Conservation (phyloP, 805 yeast genomes). For the Kodamaea restingae region DNA sequence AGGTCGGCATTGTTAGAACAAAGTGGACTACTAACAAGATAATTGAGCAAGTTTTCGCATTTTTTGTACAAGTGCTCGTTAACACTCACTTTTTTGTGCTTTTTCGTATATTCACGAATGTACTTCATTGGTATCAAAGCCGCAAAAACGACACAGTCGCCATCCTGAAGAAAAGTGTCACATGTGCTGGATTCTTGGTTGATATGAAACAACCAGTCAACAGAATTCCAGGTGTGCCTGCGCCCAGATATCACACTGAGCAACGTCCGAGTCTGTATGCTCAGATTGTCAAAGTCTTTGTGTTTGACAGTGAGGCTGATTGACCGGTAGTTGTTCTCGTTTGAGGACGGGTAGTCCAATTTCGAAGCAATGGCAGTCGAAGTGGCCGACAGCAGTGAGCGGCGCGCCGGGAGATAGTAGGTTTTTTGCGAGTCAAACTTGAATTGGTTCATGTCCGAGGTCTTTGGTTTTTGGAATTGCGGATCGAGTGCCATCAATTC, state of each 20-base stretch:
- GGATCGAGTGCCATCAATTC: slow-evolving; percentile 53
- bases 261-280: slow-evolving; percentile 26
- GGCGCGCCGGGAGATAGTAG: slow-evolving; percentile 12
- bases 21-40: slow-evolving; percentile 15
- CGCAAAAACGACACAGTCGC: slow-evolving; percentile 37
- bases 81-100: slow-evolving; percentile 8
- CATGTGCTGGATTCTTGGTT: background rate
- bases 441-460: slow-evolving; percentile 39
- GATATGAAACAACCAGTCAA: slow-evolving; percentile 33
- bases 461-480: slow-evolving; percentile 41
- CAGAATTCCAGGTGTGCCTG: slow-evolving; percentile 41
- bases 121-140: slow-evolving; percentile 29
- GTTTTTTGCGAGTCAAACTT: slow-evolving; percentile 41
- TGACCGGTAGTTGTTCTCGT: slow-evolving; percentile 34
- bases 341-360: slow-evolving; percentile 25
- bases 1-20: slow-evolving; percentile 15
- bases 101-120: slow-evolving; percentile 13
- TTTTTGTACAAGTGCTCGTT: slow-evolving; percentile 18
- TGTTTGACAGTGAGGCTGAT: slow-evolving; percentile 45
- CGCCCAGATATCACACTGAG: slow-evolving; percentile 38
- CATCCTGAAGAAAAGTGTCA: slow-evolving; percentile 27
- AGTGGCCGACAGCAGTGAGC: slow-evolving; percentile 5
- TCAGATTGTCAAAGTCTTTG: slow-evolving; percentile 21
- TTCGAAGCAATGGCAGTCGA: slow-evolving; percentile 6
- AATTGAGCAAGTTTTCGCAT: slow-evolving; percentile 19